Evolutionary conservation across 2,329 filamentous ascomycete genomes (phyloP).

Genomic region (Boeremia exigua): DNA sequence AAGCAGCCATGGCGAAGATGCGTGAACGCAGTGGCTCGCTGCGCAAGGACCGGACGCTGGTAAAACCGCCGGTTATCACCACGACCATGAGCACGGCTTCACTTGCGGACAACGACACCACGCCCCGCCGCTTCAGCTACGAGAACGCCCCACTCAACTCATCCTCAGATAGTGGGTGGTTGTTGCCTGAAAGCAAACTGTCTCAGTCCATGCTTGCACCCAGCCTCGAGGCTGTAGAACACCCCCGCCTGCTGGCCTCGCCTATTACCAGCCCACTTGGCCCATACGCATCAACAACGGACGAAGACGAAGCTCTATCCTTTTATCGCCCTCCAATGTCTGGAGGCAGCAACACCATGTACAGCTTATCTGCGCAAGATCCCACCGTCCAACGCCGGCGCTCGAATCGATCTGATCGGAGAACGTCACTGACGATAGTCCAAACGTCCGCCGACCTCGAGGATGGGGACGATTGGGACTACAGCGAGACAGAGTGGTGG

Average conservation of each 20-base stretch:
- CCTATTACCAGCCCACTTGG: constrained; percentile 60
- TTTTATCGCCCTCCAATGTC: constrained; percentile 55
- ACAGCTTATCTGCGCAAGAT: constrained; percentile 26
- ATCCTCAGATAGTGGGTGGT: constrained; percentile 42
- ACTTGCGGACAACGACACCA: constrained; percentile 18
- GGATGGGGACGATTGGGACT: constrained; percentile 74
- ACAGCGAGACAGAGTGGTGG: constrained; percentile 96
- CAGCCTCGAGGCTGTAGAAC: constrained; percentile 19
- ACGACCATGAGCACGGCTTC: constrained; percentile 26
- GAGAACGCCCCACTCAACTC: constrained; percentile 44
- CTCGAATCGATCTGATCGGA: constrained; percentile 36
- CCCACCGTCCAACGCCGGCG: constrained; percentile 39
- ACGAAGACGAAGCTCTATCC: constrained; percentile 79
- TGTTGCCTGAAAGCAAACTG: constrained; percentile 20
- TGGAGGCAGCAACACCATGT: constrained; percentile 54
- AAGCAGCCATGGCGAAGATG: constrained; percentile 76
- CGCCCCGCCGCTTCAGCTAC: constrained; percentile 47
- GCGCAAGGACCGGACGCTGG: constrained; percentile 25
- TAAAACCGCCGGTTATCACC: constrained; percentile 24
- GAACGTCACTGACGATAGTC: constrained; percentile 30
- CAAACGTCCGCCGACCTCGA: constrained; percentile 34
- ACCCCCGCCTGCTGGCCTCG: constrained; percentile 43
- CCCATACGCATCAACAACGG: constrained; percentile 75
- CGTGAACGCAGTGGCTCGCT: constrained; percentile 37
- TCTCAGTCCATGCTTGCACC: constrained; percentile 19